phyloP scores from a whole-genome alignment of 2,329 filamentous ascomycete genomes.

The Nigrograna mackinnonii region DNA sequence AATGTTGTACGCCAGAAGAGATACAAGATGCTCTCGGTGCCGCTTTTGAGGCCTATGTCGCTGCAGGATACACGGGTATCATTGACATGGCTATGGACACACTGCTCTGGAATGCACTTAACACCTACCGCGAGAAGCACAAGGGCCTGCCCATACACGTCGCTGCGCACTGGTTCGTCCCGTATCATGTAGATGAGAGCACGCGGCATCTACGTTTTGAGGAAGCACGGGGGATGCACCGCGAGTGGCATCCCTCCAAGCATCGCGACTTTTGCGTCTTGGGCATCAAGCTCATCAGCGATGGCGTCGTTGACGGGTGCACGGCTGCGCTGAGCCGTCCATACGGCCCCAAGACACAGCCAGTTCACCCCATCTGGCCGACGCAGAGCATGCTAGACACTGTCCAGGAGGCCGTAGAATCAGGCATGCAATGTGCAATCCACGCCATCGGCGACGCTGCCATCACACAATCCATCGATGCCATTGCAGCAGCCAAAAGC shows the following conservation, averaged over 20 bases:
- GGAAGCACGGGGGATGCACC: slow-evolving; percentile 47
- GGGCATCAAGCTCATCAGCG: slow-evolving; percentile 64
- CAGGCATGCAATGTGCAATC: slow-evolving; percentile 61
- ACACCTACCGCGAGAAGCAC: slow-evolving; percentile 30
- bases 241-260: slow-evolving; percentile 43
- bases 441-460: slow-evolving; percentile 66
- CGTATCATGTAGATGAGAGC: slow-evolving; percentile 43
- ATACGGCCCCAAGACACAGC: slow-evolving; percentile 40
- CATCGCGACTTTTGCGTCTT: slow-evolving; percentile 53
- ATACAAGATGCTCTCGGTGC: slow-evolving; percentile 47
- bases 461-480: slow-evolving; percentile 57
- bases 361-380: background rate
- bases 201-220: slow-evolving; percentile 49
- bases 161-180: slow-evolving; percentile 57
- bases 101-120: background rate
- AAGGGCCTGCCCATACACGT: slow-evolving; percentile 46
- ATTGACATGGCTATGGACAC: slow-evolving; percentile 55
- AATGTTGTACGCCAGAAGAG: slow-evolving; percentile 49
- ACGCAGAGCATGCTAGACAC: background rate
- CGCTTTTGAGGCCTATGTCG: slow-evolving; percentile 50
- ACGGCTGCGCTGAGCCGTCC: slow-evolving; percentile 62
- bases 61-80: slow-evolving; percentile 55
- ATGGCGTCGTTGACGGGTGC: slow-evolving; percentile 65
- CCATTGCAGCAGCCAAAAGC: slow-evolving; percentile 33
- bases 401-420: slow-evolving; percentile 47